phyloP scores from a whole-genome alignment of 2,329 filamentous ascomycete genomes.

The Cladosporium sp. region DNA sequence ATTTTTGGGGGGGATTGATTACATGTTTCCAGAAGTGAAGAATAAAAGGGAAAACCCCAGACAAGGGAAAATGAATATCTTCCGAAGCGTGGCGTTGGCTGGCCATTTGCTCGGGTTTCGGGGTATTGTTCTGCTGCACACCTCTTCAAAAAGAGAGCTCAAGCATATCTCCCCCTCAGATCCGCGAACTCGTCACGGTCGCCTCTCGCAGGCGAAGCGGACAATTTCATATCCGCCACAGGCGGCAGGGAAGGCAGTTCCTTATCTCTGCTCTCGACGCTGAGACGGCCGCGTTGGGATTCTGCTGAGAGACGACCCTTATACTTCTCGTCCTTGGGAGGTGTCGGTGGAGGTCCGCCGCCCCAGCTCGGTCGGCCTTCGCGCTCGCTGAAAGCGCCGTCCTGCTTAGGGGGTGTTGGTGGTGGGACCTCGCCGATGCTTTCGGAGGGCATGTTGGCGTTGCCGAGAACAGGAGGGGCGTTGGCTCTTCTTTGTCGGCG shows the following conservation, averaged over 20 bases:
- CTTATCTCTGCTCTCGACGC: constrained; percentile 22
- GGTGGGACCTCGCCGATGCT: constrained; percentile 28
- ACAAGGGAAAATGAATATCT: background rate
- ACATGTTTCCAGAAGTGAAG: background rate
- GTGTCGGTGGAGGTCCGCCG: constrained; percentile 40
- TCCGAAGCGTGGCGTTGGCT: background rate
- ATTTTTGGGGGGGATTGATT: no score
- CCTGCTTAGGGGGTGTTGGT: constrained; percentile 30
- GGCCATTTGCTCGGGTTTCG: background rate
- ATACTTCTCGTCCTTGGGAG: constrained; percentile 37
- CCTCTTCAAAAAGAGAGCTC: background rate
- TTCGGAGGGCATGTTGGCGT: constrained; percentile 24
- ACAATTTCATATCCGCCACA: constrained; percentile 18
- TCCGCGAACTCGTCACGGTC: constrained; percentile 19
- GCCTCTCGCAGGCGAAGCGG: constrained; percentile 19
- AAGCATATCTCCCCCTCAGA: constrained; percentile 2
- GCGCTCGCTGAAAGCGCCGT: constrained; percentile 22
- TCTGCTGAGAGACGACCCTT: background rate
- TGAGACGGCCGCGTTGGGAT: constrained; percentile 14
- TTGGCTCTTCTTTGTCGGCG: constrained; percentile 2
- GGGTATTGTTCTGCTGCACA: background rate
- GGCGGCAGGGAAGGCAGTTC: constrained; percentile 24
- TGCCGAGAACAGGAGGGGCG: constrained; percentile 18
- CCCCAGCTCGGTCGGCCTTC: constrained; percentile 20
- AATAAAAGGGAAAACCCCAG: background rate